Conservation (phyloP, 305 asterid species). For the Solanum hybrid region DNA sequence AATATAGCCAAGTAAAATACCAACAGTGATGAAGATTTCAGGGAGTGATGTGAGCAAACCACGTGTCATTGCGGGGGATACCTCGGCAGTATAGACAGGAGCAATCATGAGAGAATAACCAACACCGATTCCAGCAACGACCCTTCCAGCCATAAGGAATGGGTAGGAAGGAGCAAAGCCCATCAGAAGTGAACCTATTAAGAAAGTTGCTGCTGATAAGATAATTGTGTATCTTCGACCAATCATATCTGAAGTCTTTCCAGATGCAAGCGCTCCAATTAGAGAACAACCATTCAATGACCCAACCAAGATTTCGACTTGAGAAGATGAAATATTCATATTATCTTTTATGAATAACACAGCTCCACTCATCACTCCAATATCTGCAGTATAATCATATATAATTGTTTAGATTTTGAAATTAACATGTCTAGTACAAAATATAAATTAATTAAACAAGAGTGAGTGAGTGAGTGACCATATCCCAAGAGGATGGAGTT, state of each 20-base stretch:
- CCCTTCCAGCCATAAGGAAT: conserved; percentile 51
- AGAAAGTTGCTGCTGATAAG: conserved; percentile 51
- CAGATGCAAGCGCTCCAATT: conserved; percentile 58
- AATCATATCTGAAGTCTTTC: conserved; percentile 63
- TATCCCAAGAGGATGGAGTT: conserved; percentile 80
- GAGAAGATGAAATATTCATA: conserved; percentile 36
- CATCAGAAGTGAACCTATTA: conserved; percentile 53
- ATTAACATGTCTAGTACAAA: background rate
- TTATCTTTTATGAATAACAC: conserved; percentile 46
- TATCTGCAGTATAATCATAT: conserved; percentile 20
- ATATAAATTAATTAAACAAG: background rate
- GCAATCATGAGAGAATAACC: conserved; percentile 75
- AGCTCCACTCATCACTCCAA: conserved; percentile 84
- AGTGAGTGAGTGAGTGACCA: conserved; percentile 24
- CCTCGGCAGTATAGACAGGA: conserved; percentile 68
- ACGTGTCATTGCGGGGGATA: conserved; percentile 59
- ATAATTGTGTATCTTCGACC: conserved; percentile 80
- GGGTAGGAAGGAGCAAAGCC: conserved; percentile 55
- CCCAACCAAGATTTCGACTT: conserved; percentile 54
- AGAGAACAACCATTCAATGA: conserved; percentile 47
- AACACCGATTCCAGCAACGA: conserved; percentile 60
- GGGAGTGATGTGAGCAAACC: conserved; percentile 68
- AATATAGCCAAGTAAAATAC: conserved; percentile 55
- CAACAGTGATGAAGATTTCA: conserved; percentile 63
- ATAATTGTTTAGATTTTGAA: background rate